Base-by-base conservation (phyloP, 768 basidiomycete genomes). In the Boletus rubescentipes region DNA sequence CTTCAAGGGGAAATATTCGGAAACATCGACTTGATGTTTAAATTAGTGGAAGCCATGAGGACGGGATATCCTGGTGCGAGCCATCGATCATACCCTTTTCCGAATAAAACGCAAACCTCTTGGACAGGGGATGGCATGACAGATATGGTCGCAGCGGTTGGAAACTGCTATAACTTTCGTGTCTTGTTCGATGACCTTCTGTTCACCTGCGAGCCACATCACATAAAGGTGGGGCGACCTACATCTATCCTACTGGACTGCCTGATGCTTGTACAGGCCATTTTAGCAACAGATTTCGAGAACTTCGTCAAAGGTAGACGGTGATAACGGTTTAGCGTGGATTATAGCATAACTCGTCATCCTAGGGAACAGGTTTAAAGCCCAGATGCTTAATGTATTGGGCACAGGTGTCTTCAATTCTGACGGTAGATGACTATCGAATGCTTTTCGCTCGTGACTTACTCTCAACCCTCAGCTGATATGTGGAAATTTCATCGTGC, bases 361-460 rank as follows among this genome's bases (percentile, higher is more conserved):
- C 20, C 8, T 38, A 55, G 57, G 60, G 20, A 12, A 74, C 51
- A 67, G 68, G n/a, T 78, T 84, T 45, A 75, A 70, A 42, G 56
- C 68, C 20, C 71, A 71, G 15, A 75, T 80, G 74, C 66, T 68
- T 4, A 73, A 76, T 2, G 73, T 86, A 11, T 67, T 87, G 15
- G 87, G 87, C 0, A 76, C 76, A 11, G 87, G 87, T 0, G 82
- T 87, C 5, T 88, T 88, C 65, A 87, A 87, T 58, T 81, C 83
- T 14, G 84, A 87, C 49, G 85, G 85, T 78, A 59, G 53, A 73
- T 49, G 30, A 38, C 51, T 26, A 6, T 21, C 4, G 21, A 18
- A 15, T 16, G 6, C 2, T 16, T 11, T 21, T 35, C 20, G 15
- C n/a, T 26, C 15, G n/a, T 21, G 32, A 29, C 6, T 31, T 49